Percentiles rank a stretch among this genome's conserved stretches.
Conservation (phyloP, 1,139 yeast genomes). For the Yamadazyma pseudoaaseri region DNA sequence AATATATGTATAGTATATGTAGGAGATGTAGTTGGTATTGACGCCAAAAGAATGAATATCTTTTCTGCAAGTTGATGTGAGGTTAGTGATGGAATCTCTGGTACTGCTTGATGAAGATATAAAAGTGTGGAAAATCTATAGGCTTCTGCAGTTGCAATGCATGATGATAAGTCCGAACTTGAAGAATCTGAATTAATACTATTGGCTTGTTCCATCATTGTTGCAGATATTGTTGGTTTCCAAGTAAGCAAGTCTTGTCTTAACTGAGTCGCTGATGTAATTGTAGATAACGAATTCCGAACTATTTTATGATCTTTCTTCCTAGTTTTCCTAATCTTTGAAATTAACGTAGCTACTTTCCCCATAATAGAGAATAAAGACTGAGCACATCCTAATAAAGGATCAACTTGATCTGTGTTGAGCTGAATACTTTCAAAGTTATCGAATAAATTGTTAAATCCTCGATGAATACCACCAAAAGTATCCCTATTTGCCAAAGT, state of each 20-base stretch:
- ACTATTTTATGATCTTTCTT: slow-evolving; percentile 10
- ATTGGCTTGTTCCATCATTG: slow-evolving; percentile 29
- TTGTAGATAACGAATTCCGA: slow-evolving; percentile 43
- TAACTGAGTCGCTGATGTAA: slow-evolving; percentile 55
- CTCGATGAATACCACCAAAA: slow-evolving; percentile 12
- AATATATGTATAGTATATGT: slow-evolving; percentile 60
- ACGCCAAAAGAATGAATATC: slow-evolving; percentile 56
- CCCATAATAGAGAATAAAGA: slow-evolving; percentile 63
- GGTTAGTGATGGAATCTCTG: slow-evolving; percentile 57
- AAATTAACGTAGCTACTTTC: slow-evolving; percentile 55
- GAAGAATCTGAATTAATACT: slow-evolving; percentile 15
- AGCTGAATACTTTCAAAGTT: slow-evolving; percentile 28
- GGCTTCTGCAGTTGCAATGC: slow-evolving; percentile 69
- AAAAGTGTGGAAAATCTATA: slow-evolving; percentile 58
- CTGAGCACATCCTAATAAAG: slow-evolving; percentile 65
- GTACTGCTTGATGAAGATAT: slow-evolving; percentile 67
- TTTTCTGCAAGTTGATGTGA: slow-evolving; percentile 60
- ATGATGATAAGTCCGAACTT: slow-evolving; percentile 56
- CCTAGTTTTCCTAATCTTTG: slow-evolving; percentile 40
- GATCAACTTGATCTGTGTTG: slow-evolving; percentile 50
- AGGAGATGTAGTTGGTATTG: slow-evolving; percentile 60
- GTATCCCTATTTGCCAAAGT: slow-evolving; percentile 12
- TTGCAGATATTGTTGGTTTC: slow-evolving; percentile 47
- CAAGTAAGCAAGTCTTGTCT: slow-evolving; percentile 52
- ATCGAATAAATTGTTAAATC: slow-evolving; percentile 26